phyloP scores from a whole-genome alignment of 257 asterid species.

The Eucommia ulmoides region DNA sequence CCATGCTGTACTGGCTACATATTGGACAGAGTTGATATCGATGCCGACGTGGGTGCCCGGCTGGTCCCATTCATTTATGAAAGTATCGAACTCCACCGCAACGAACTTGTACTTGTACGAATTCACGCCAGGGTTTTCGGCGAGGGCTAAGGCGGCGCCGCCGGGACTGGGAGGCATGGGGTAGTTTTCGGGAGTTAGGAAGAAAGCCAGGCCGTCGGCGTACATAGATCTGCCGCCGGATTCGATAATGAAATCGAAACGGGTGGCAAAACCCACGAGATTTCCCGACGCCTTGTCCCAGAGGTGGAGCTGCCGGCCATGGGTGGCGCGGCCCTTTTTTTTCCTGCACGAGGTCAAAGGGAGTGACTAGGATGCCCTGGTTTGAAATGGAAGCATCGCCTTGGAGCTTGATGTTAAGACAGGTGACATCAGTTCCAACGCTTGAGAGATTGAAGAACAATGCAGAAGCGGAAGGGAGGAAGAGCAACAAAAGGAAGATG shows the following conservation, averaged over 20 bases:
- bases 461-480: background rate
- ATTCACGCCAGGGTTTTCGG: background rate
- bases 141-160: background rate
- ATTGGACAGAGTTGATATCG: constrained; percentile 19
- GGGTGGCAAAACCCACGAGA: background rate
- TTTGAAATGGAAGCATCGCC: background rate
- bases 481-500: background rate
- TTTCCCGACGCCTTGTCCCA: constrained; percentile 1
- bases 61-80: constrained; percentile 17
- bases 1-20: constrained; percentile 12
- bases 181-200: background rate
- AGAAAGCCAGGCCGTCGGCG: constrained; percentile 1
- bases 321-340: background rate
- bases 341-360: background rate
- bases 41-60: constrained; percentile 23
- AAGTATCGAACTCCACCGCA: constrained; percentile 26
- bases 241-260: background rate
- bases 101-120: constrained; percentile 7
- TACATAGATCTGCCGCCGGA: background rate
- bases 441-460: background rate
- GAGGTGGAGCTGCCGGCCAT: background rate
- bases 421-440: background rate
- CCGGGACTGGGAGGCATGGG: background rate
- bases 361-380: background rate
- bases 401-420: background rate